A percentile compares a stretch with the other conserved stretches of the same genome.
Evolutionary conservation across 768 basidiomycete genomes (phyloP).

Genomic region (Podaxis rugospora): DNA sequence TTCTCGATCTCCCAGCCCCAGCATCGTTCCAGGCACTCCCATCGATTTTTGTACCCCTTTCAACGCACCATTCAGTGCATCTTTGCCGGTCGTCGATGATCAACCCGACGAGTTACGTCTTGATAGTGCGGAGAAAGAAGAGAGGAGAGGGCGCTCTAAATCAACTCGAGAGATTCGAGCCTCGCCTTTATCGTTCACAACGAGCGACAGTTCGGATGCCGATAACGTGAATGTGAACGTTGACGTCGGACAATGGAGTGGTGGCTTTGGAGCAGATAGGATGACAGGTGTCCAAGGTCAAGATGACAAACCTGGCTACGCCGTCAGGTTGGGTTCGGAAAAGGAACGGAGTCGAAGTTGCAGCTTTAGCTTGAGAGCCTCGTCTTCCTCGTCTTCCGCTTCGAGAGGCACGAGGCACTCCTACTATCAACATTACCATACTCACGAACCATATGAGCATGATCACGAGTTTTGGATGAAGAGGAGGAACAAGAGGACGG

Average conservation of each 20-base stretch:
- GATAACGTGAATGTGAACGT: conserved; percentile 14
- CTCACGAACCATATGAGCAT: conserved; percentile 2
- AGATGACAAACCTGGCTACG: background rate
- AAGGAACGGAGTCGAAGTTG: conserved; percentile 11
- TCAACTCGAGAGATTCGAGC: conserved; percentile 1
- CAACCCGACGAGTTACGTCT: conserved; percentile 24
- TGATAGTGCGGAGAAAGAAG: conserved; percentile 11
- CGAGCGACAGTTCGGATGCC: conserved; percentile 10
- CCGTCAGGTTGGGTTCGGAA: background rate
- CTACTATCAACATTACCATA: background rate
- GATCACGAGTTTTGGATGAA: conserved; percentile 6
- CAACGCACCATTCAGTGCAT: conserved; percentile 11
- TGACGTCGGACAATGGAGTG: conserved; percentile 6
- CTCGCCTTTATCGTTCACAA: conserved; percentile 10
- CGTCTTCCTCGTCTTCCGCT: background rate
- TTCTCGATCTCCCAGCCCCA: conserved; percentile 47
- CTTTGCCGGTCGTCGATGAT: conserved; percentile 19
- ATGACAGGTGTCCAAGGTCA: background rate
- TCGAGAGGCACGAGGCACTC: background rate
- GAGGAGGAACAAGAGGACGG: conserved; percentile 13
- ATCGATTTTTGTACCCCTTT: conserved; percentile 23
- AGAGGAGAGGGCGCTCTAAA: conserved; percentile 6
- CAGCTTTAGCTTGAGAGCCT: conserved; percentile 1
- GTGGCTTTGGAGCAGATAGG: background rate
- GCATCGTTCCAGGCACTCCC: conserved; percentile 43